phyloP scores from a whole-genome alignment of 2,329 filamentous ascomycete genomes.

The Ceratocystis cacaofunesta region DNA sequence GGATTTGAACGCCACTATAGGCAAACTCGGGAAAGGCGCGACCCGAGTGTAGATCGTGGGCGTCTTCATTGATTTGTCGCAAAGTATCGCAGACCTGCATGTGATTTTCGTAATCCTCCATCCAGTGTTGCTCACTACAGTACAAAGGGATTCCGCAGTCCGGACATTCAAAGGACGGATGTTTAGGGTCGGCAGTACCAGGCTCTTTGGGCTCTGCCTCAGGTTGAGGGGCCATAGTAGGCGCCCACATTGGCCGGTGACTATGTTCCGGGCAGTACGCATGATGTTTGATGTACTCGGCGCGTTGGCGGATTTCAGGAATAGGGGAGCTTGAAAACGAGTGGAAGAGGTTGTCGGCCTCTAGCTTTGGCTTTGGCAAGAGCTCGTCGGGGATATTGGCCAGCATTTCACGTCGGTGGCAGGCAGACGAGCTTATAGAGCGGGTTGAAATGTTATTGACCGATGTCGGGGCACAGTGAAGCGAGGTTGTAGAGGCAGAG shows the following conservation, averaged over 20 bases:
- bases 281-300: slow-evolving; percentile 82
- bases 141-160: slow-evolving; percentile 91
- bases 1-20: slow-evolving; percentile 77
- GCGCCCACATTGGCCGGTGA: slow-evolving; percentile 60
- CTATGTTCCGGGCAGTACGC: slow-evolving; percentile 85
- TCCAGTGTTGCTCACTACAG: slow-evolving; percentile 90
- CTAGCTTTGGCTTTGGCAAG: slow-evolving; percentile 30
- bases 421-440: slow-evolving; percentile 10
- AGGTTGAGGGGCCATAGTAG: slow-evolving; percentile 48
- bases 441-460: background rate
- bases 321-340: slow-evolving; percentile 79
- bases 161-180: slow-evolving; percentile 87
- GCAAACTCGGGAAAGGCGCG: slow-evolving; percentile 88
- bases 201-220: slow-evolving; percentile 44
- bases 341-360: slow-evolving; percentile 78
- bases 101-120: slow-evolving; percentile 86
- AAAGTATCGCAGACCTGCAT: slow-evolving; percentile 84
- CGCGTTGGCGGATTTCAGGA: slow-evolving; percentile 71
- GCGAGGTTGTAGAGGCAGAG: background rate
- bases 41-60: slow-evolving; percentile 84
- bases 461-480: background rate
- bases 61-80: slow-evolving; percentile 90
- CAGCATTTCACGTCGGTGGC: slow-evolving; percentile 9
- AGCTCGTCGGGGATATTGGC: slow-evolving; percentile 19
- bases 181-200: slow-evolving; percentile 45